Conservation (phyloP, 108 stramenopile species). For the Cyclotella atomus region DNA sequence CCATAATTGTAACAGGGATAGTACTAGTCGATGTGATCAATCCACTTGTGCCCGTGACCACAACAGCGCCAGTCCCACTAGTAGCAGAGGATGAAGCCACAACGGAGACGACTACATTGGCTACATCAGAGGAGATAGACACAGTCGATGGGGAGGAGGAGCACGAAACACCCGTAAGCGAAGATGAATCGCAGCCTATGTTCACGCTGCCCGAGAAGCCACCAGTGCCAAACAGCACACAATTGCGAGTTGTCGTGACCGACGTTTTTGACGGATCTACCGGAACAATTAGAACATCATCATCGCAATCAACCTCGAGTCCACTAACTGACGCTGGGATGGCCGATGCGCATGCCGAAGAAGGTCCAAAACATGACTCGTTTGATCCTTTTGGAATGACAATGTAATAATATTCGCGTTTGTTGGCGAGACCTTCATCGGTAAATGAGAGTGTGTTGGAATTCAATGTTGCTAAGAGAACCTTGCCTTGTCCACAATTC, state of each 20-base stretch:
- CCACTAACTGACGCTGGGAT: neutral
- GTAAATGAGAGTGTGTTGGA: neutral
- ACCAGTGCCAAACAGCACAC: neutral
- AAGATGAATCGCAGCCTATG: neutral
- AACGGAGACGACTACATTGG: neutral
- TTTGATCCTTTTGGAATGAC: conserved; percentile 20
- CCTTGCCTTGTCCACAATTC: conserved; percentile 27
- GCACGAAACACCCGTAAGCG: neutral
- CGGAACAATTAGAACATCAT: neutral
- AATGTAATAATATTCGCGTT: conserved; percentile 25
- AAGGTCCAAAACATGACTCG: conserved; percentile 11
- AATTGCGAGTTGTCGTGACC: neutral
- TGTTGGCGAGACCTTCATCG: conserved; percentile 22
- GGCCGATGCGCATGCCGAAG: neutral
- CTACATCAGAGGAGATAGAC: neutral
- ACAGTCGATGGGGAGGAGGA: neutral
- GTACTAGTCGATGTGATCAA: neutral
- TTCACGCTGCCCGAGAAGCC: conserved; percentile 1
- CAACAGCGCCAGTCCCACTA: neutral
- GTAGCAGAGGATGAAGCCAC: neutral
- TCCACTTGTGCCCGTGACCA: neutral
- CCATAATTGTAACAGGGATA: neutral
- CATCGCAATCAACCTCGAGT: neutral
- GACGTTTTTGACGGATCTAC: neutral
- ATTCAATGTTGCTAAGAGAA: conserved; percentile 4